Conservation (phyloP, 805 yeast species). For the Jamesozyma piceae region DNA sequence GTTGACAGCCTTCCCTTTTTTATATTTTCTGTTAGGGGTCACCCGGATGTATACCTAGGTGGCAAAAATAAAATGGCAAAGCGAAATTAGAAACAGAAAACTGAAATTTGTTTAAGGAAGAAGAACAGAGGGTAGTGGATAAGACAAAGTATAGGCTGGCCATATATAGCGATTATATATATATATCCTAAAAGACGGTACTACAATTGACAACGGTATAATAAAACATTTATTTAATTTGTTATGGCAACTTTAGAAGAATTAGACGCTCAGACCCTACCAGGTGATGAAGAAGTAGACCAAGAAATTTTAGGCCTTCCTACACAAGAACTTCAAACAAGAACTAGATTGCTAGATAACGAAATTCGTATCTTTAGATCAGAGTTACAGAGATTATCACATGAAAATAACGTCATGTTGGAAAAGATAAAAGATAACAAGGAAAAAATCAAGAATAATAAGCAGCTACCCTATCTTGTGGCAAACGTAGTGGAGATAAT, state of each 20-base stretch:
- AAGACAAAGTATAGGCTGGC: too few species aligned
- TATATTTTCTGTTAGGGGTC: too few species aligned
- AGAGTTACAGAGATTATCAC: conserved; percentile 80
- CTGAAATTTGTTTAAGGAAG: too few species aligned
- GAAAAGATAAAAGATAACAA: conserved; percentile 92
- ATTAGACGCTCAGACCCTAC: conserved; percentile 43
- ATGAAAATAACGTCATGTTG: conserved; percentile 86
- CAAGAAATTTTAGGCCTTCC: conserved; percentile 72
- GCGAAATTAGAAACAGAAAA: too few species aligned
- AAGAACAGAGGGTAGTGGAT: too few species aligned
- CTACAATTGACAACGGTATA: too few species aligned
- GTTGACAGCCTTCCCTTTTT: too few species aligned
- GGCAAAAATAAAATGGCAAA: background rate
- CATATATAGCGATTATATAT: too few species aligned
- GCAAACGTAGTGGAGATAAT: conserved; percentile 93
- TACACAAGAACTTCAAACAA: conserved; percentile 72
- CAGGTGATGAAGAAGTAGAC: conserved; percentile 55
- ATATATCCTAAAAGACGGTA: too few species aligned
- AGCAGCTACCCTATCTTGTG: conserved; percentile 89
- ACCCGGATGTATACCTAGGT: background rate
- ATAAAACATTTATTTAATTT: background rate
- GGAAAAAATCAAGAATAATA: conserved; percentile 90
- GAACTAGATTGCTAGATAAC: conserved; percentile 82
- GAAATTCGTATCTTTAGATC: conserved; percentile 92
- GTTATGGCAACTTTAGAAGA: conserved; percentile 80